Conservation (phyloP, 2,329 filamentous ascomycete genomes). For the Tolypocladium nubicola region DNA sequence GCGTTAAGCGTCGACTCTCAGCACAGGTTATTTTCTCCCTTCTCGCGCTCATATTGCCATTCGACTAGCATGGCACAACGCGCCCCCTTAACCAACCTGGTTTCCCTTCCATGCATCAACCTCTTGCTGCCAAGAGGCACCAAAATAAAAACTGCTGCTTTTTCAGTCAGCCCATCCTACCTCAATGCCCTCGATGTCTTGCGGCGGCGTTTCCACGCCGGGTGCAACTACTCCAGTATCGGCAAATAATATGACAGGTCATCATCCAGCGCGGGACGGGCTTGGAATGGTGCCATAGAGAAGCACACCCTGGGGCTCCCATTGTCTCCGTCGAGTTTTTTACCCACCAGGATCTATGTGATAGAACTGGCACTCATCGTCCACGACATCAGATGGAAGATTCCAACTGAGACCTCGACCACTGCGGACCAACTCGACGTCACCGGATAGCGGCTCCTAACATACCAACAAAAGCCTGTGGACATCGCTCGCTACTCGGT, state of each 20-base stretch:
- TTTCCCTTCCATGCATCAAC: neutral
- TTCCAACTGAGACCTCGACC: neutral
- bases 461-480: no score
- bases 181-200: neutral
- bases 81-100: neutral
- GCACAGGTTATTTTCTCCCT: conserved; percentile 17
- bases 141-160: neutral
- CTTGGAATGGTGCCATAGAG: neutral
- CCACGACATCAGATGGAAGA: neutral
- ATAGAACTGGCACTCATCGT: neutral
- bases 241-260: conserved; percentile 12
- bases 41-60: conserved; percentile 7
- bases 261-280: conserved; percentile 9
- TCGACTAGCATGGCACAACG: neutral
- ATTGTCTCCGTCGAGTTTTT: neutral
- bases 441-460: neutral
- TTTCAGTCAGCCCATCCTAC: neutral
- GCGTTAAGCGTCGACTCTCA: conserved; percentile 3
- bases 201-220: conserved; percentile 2
- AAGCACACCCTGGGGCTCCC: neutral
- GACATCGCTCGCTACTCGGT: neutral
- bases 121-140: neutral
- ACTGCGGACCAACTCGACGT: neutral
- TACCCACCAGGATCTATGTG: neutral
- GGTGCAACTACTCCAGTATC: neutral